Evolutionary conservation across 169 alveolate species (phyloP), one percentile per base, ranked within the genome.

Genomic region (Plasmodium gallinaceum): DNA sequence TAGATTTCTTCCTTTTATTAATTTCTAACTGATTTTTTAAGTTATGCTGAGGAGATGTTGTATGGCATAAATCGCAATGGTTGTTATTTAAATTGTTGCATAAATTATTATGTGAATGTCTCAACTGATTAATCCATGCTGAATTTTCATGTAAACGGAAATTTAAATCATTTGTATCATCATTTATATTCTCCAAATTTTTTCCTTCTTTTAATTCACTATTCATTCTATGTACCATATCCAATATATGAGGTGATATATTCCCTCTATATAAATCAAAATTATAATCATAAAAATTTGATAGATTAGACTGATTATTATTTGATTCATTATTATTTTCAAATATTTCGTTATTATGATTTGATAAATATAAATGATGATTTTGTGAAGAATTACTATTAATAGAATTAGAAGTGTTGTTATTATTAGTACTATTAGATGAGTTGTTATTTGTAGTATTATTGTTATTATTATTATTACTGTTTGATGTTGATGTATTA

Each of bases 81-180:
- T 68, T 62, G 43, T 26, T 69, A 18, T 57, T 76, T 51, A 76
- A 24, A 65, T 65, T 76, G 64, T 70, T 83, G 43, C 72, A 68
- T 6, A 83, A 46, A 18, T 66, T 66, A 45, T 68, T 66, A n/a
- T 80, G 75, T 0, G 83, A 51, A 16, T 83, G 91, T 20, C 78
- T 83, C n/a, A 83, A 3, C 45, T 83, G 91, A 62, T 83, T 83
- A 20, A 83, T 68, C 91, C 91, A 83, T 9, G 86, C 32, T 14
- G 61, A 37, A 18, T 76, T 76, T 45, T 83, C 80, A 66, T 66
- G 86, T 26, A 71, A 37, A 37, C 52, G 45, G 22, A 68, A 83
- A 62, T 45, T 83, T 68, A 83, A 20, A 6, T 83, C 91, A 39
- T 69, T 45, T 54, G 32, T 22, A 5, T 83, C 71, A 24, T 68